Evolutionary conservation across 371 early-diverging fungal species (phyloP), one percentile per base, ranked within the genome.

Genomic region (Mucor circinelloides): DNA sequence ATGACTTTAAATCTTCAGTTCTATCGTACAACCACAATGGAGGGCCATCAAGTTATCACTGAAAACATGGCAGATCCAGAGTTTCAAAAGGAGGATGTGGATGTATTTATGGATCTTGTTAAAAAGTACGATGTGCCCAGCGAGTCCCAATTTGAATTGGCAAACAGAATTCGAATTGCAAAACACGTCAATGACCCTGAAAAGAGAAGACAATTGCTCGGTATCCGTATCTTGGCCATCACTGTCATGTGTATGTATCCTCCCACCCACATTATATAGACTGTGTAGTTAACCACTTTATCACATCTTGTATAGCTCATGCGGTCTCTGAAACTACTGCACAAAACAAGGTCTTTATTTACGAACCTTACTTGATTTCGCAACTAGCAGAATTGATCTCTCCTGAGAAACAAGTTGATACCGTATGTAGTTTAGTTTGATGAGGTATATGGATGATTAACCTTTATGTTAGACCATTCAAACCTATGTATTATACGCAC

Each of bases 331-430:
- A 94, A 72, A 85, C 89, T 2, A 81, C 89, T 38, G 88, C 91
- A 27, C 87, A 91, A 62, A 90, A 87, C 66, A 87, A 85, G 66
- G 80, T 97, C 40, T 91, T 95, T 70, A 80, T 90, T n/a, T 93
- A 92, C 72, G 97, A 97, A 62, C 96, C 97, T 7, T 90, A 91
- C 71, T 80, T 97, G 30, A 88, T 95, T n/a, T 71, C 85, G 7
- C 86, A 92, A 42, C 71, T 97, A 1, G 91, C 92, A 0, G 92
- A 93, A 59, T 67, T 95, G 17, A 72, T 95, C 23, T 88, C 90
- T 64, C 89, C 88, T 13, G 94, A 95, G 42, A 83, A 82, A 15
- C 48, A 73, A 31, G 66, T 66, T 17, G 66, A 73, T 54, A n/a
- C 52, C 54, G 73, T 73, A 66, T 62, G 61, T 74, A 75, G 21